Evolutionary conservation across 345 rosid species (phyloP).

Genomic region (Psidium friedrichsthalianum): DNA sequence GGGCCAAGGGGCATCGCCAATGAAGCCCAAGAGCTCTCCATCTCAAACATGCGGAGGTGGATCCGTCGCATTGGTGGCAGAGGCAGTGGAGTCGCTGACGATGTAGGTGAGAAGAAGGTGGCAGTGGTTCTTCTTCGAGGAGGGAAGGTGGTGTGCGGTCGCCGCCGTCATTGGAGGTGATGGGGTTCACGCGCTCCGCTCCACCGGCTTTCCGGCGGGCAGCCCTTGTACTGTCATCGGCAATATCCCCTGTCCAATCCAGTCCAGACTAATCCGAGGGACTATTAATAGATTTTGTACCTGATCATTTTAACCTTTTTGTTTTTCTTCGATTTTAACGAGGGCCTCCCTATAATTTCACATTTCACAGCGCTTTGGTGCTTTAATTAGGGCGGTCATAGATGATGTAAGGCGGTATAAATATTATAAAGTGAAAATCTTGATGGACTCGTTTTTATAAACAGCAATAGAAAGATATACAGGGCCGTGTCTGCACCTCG

Average conservation of each 20-base stretch:
- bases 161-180: conserved; percentile 10
- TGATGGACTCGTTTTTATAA: neutral
- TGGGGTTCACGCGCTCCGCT: conserved; percentile 54
- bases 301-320: neutral
- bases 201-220: conserved; percentile 67
- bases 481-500: neutral
- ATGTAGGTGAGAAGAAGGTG: conserved; percentile 29
- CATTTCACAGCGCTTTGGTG: neutral
- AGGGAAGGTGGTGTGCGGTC: conserved; percentile 49
- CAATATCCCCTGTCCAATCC: conserved; percentile 43
- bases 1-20: conserved; percentile 16
- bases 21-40: neutral
- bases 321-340: no score
- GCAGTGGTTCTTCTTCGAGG: conserved; percentile 16
- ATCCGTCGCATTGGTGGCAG: neutral
- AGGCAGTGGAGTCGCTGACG: conserved; percentile 4
- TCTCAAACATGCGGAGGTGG: no score
- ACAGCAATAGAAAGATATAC: neutral
- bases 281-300: no score
- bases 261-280: no score
- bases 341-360: neutral
- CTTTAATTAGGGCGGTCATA: neutral
- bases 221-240: conserved; percentile 67
- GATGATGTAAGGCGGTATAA: neutral
- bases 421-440: neutral